Evolutionary conservation across 805 yeast species (phyloP), one percentile per base, ranked within the genome.

Genomic region (Kazachstania viticola): DNA sequence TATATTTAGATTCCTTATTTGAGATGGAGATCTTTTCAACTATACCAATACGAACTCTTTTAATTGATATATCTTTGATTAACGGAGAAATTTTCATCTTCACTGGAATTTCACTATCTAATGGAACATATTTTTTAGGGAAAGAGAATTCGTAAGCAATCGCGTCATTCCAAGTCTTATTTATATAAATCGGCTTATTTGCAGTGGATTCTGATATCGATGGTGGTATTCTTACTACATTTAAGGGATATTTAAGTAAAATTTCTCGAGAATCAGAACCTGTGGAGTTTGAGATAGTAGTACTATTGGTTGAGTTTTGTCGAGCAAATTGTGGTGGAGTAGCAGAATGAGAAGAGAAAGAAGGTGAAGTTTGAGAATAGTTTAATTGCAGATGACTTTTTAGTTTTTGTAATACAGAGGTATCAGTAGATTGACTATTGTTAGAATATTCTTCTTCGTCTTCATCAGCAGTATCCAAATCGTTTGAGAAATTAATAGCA

Each of bases 151-250:
- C 79, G 51, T 81, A 81, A 33, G 74, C 73, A 23, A 81, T 55
- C 0, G 83, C 53, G 36, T 79, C 77, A 44, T 75, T 73, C 93
- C 93, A 81, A 1, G 74, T 66, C 40, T 83, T 65, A 49, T 78
- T 79, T 21, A 81, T 83, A 50, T 75, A 79, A 12, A 81, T 72
- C 0, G 93, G 84, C 48, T 79, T 81, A 48, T 79, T 79, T 4
- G 61, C 60, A 1, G 67, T 60, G 0, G 66, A 56, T 1, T 54
- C 34, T 1, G 64, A 62, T 2, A 45, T 42, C 8, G 49, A 46
- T 8, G 71, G 70, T 3, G 69, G 69, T 0, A 61, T 62, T 36
- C 71, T 56, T 1, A 67, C 46, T 9, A 64, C 41, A 14, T 51
- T 51, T 3, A 64, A 32, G 16, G 54, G 52, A 19, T 49, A 52